Conservation (phyloP, 2,329 filamentous ascomycete genomes). For the Chrysoporthe puriensis region DNA sequence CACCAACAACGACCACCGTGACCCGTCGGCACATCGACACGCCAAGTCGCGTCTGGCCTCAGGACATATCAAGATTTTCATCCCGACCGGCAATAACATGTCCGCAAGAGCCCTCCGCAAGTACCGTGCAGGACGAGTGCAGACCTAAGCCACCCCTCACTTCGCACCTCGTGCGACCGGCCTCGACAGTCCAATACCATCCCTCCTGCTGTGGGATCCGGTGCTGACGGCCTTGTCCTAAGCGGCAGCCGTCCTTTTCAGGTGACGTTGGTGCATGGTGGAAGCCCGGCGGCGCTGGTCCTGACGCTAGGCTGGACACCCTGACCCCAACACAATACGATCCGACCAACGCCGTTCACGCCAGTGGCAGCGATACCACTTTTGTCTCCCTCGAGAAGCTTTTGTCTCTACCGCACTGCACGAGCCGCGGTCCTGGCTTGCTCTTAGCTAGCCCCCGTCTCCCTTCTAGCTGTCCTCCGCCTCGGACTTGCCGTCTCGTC, state of each 20-base stretch:
- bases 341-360: neutral
- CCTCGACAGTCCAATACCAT: neutral
- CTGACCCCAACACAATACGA: neutral
- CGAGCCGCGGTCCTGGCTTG: neutral
- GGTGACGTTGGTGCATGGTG: constrained; percentile 6
- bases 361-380: constrained; percentile 5
- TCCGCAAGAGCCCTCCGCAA: neutral
- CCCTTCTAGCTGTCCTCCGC: neutral
- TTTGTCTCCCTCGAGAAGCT: constrained; percentile 1
- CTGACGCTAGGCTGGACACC: neutral
- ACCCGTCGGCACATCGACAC: too few relatives aligned
- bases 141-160: neutral
- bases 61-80: neutral
- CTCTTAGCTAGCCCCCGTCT: neutral
- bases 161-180: neutral
- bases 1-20: too few relatives aligned
- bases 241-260: neutral
- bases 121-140: neutral
- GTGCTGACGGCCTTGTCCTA: neutral
- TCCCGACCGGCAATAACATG: neutral
- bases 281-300: constrained; percentile 19
- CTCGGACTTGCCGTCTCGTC: constrained; percentile 7
- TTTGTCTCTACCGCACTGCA: constrained; percentile 1
- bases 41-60: too few relatives aligned
- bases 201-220: neutral